These are phyloP conservation scores for Heritiera fomes DNA, from an alignment of 345 rosid genomes.

Conservation along the genomic window DNA sequence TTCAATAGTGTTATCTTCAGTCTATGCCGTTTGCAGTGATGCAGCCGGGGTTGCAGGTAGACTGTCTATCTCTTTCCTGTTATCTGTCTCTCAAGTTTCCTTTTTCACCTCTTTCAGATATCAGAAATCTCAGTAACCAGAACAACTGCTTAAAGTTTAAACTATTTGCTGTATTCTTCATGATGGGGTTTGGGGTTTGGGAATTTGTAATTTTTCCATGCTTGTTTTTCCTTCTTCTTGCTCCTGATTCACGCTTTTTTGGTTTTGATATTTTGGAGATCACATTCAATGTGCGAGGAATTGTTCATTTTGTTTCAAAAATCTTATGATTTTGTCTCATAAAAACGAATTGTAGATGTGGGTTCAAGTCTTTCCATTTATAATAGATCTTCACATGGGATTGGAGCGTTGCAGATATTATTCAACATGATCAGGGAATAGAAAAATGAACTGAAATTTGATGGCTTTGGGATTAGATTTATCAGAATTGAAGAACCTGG, in stretches of 20 bases:
- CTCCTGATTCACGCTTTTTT: background rate
- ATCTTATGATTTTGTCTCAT: too few relatives aligned
- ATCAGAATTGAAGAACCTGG: background rate
- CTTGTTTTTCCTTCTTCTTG: background rate
- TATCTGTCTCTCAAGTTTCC: background rate
- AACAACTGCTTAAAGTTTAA: background rate
- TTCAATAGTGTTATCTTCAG: constrained; percentile 26
- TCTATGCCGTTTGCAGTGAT: constrained; percentile 39
- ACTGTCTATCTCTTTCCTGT: background rate
- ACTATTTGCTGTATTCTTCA: background rate
- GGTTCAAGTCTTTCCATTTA: too few relatives aligned
- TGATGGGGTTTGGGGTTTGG: constrained; percentile 5
- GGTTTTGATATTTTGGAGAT: background rate
- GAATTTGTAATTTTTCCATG: background rate
- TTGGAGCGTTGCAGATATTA: too few relatives aligned
- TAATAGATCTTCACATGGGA: too few relatives aligned
- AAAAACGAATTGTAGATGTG: too few relatives aligned
- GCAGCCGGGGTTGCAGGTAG: constrained; percentile 60
- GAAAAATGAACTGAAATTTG: background rate
- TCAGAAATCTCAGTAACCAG: background rate
- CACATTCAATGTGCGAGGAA: too few relatives aligned
- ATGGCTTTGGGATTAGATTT: background rate
- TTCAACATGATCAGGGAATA: background rate
- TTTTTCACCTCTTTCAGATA: background rate
- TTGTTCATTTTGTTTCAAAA: too few relatives aligned